A percentile compares a stretch with the other conserved stretches of the same genome.
phyloP scores from a whole-genome alignment of 1,139 yeast species.

The Geotrichum aggregatum region DNA sequence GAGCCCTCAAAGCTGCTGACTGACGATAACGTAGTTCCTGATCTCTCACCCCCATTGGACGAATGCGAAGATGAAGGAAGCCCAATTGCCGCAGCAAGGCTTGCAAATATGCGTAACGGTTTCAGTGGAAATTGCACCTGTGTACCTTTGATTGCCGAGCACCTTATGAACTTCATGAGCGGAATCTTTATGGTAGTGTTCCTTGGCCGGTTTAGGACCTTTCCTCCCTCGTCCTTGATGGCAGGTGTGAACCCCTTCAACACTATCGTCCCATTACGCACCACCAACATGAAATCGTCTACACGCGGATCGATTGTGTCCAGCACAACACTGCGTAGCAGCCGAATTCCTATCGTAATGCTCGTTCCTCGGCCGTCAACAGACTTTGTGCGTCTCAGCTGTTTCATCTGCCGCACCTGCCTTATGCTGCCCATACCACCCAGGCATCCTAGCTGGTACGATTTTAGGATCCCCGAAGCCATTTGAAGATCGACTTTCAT shows the following conservation, averaged over 20 bases:
- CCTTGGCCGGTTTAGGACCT: conserved; percentile 12
- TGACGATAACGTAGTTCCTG: neutral
- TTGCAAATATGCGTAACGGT: conserved; percentile 4
- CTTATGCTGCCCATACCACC: conserved; percentile 6
- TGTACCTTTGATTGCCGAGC: conserved; percentile 9
- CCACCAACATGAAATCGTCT: conserved; percentile 10
- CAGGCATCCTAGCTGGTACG: conserved; percentile 16
- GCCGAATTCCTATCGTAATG: neutral
- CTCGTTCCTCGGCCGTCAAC: neutral
- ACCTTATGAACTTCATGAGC: conserved; percentile 3
- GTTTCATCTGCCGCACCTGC: conserved; percentile 4
- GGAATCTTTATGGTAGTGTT: conserved; percentile 12
- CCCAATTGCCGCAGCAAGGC: conserved; percentile 5
- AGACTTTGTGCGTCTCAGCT: neutral
- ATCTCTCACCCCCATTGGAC: neutral
- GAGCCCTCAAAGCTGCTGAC: neutral
- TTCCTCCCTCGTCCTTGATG: conserved; percentile 11
- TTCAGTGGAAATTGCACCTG: conserved; percentile 5
- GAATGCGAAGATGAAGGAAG: neutral
- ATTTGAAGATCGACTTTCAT: conserved; percentile 13
- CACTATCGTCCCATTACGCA: conserved; percentile 7
- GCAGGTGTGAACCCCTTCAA: conserved; percentile 10
- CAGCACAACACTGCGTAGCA: conserved; percentile 9
- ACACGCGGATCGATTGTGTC: conserved; percentile 16
- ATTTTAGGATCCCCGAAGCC: conserved; percentile 11